Evolutionary conservation across 306 rosid species (phyloP).

Genomic region (Fragaria iinumae): DNA sequence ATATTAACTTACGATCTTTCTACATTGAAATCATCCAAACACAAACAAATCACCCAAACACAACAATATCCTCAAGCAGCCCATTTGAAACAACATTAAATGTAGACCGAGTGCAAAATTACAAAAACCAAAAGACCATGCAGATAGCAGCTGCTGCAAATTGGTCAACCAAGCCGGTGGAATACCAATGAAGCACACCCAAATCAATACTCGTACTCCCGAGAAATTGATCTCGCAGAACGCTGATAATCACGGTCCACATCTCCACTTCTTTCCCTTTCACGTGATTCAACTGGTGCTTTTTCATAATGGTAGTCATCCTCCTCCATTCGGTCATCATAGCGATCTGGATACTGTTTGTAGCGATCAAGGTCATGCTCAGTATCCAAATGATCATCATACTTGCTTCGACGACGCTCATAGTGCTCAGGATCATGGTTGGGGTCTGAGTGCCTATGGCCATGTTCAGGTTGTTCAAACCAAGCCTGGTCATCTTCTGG

Average conservation of each 20-base stretch:
- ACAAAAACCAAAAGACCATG: neutral
- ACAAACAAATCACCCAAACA: neutral
- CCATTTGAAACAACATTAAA: neutral
- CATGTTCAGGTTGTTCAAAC: slow-evolving; percentile 67
- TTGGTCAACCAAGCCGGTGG: slow-evolving; percentile 11
- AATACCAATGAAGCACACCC: neutral
- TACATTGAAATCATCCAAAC: slow-evolving; percentile 1
- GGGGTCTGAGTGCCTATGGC: slow-evolving; percentile 58
- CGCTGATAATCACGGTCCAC: slow-evolving; percentile 55
- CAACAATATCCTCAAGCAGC: neutral
- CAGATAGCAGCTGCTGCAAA: neutral
- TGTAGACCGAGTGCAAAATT: neutral
- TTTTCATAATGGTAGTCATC: slow-evolving; percentile 61
- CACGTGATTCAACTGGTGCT: slow-evolving; percentile 60
- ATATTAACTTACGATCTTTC: neutral
- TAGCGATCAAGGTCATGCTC: slow-evolving; percentile 54
- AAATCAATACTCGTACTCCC: slow-evolving; percentile 59
- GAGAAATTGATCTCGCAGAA: slow-evolving; percentile 72
- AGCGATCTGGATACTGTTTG: slow-evolving; percentile 55
- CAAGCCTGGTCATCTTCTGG: slow-evolving; percentile 71
- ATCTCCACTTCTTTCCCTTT: slow-evolving; percentile 64
- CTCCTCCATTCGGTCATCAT: slow-evolving; percentile 62
- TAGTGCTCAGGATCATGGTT: slow-evolving; percentile 60
- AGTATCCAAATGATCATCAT: slow-evolving; percentile 63
- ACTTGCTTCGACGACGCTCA: slow-evolving; percentile 57